Base-by-base conservation (phyloP, 2,329 filamentous ascomycete species). In the Ophiostoma populinum region DNA sequence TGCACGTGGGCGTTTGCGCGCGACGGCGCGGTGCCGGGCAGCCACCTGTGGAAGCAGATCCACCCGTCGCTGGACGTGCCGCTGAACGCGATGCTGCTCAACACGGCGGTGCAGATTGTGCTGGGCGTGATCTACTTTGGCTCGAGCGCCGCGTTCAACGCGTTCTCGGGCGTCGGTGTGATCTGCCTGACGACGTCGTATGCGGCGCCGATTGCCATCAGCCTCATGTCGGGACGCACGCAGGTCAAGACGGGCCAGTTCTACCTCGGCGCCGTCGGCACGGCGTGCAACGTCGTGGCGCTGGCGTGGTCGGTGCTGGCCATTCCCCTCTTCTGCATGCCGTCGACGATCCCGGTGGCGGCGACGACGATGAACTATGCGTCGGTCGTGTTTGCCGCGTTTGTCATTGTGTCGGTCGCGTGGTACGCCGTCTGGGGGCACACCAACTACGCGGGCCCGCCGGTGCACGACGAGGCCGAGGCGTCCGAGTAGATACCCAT, bases 101-200 rank as follows among this genome's bases (percentile, higher is more conserved):
- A 32, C 30, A 32, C 30, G 1, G 20, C 4, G 6, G 30, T 32
- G n/a, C 30, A 32, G 30, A 16, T 32, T 15, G n/a, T 32, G 13
- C 30, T 32, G 8, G 30, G 30, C n/a, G 30, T 32, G 19, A 32
- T 32, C 30, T 32, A 32, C 30, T 32, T 32, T 24, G 30, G 30
- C 30, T 32, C 30, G n/a, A 32, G 30, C 20, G 30, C 30, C 6
- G 30, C 30, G 19, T 32, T 32, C 13, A 32, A 32, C 30, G 30
- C 30, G 5, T 32, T 32, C 13, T 21, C 30, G 8, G 20, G 30
- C 9, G 30, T 32, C 20, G 30, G 30, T 10, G 30, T 32, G 19
- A 32, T 32, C 30, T 32, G 30, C 30, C 30, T 32, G 19, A 32
- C 30, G n/a, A 32, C 30, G 13, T 32, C 30, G 30, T 32, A 32